Evolutionary conservation across 179 eudicot species (phyloP).

Genomic region (Beta lomatogona): DNA sequence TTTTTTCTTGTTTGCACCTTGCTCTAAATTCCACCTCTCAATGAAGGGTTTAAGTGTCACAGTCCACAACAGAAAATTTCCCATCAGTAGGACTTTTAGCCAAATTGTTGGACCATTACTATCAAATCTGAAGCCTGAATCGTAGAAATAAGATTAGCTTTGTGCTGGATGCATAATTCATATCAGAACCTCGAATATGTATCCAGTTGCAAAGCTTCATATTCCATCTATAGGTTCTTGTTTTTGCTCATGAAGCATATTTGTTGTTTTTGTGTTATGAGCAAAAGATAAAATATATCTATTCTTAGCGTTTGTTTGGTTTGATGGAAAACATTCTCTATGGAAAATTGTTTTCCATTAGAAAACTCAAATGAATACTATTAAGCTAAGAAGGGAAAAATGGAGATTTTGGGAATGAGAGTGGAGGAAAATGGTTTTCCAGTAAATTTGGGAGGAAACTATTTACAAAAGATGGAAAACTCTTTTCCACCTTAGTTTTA

Average conservation of each 20-base stretch:
- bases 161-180: neutral
- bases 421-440: too few relatives aligned
- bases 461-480: too few relatives aligned
- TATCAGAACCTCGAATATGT: neutral
- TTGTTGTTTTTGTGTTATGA: neutral
- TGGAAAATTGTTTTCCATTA: too few relatives aligned
- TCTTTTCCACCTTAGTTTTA: too few relatives aligned
- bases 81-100: neutral
- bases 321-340: too few relatives aligned
- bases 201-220: neutral
- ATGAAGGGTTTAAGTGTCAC: neutral
- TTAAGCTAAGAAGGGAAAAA: too few relatives aligned
- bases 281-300: neutral
- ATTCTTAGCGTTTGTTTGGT: too few relatives aligned
- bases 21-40: too few relatives aligned
- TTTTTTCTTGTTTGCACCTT: too few relatives aligned
- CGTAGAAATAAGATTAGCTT: neutral
- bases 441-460: too few relatives aligned
- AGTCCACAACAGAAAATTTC: neutral
- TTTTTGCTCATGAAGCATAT: neutral
- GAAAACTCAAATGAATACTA: too few relatives aligned
- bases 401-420: too few relatives aligned
- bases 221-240: neutral
- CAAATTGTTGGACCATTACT: neutral
- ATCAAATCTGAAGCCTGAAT: neutral